These are phyloP conservation scores for Fusarium neocosmosporiellum DNA, from an alignment of 2,329 filamentous ascomycete species.

Conservation along the genomic window DNA sequence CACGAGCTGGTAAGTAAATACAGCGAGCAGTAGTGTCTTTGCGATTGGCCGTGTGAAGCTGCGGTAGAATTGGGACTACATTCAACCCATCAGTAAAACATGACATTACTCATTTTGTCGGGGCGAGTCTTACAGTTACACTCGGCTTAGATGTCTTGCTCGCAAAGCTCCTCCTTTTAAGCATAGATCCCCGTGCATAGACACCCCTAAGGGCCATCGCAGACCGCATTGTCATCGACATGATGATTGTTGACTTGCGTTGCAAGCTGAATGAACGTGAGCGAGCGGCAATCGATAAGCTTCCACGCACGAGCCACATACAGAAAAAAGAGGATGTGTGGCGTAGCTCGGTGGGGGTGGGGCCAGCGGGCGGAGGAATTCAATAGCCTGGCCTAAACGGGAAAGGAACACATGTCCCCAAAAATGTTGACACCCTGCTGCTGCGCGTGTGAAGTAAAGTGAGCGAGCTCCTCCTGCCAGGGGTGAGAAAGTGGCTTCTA, in stretches of 20 bases:
- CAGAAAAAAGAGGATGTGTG: not conserved
- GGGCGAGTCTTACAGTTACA: slow-evolving; percentile 34
- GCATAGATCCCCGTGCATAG: not conserved
- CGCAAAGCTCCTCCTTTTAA: slow-evolving; percentile 37
- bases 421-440: slow-evolving; percentile 33
- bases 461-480: not conserved
- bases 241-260: slow-evolving; percentile 8
- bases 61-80: slow-evolving; percentile 76
- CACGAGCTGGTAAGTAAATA: slow-evolving; percentile 81
- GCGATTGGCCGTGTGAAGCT: slow-evolving; percentile 78
- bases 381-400: slow-evolving; percentile 22
- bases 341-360: slow-evolving; percentile 27
- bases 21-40: slow-evolving; percentile 79
- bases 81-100: not conserved
- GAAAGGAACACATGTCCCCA: slow-evolving; percentile 49
- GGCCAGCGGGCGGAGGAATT: slow-evolving; percentile 27
- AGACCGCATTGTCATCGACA: slow-evolving; percentile 24
- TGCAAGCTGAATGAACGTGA: not conserved
- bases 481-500: not conserved
- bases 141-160: slow-evolving; percentile 43
- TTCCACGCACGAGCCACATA: slow-evolving; percentile 16
- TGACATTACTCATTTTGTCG: not conserved
- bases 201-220: not conserved
- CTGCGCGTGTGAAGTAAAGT: not conserved
- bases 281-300: slow-evolving; percentile 19